Conservation (phyloP, 1,139 yeast genomes). For the Yamadazyma jaroonii region DNA sequence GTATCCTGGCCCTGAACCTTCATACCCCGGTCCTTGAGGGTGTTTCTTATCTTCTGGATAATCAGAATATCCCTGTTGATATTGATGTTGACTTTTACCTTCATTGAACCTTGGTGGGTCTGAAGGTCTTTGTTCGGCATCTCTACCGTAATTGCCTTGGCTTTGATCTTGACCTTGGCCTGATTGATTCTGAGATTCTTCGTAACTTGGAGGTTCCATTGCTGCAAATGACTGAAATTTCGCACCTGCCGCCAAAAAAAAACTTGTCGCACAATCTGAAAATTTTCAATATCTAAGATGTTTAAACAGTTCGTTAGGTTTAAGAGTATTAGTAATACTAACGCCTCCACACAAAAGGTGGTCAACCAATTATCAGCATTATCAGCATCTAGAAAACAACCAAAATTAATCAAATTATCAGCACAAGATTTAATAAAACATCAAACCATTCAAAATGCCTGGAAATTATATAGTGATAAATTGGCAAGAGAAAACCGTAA, state of each 20-base stretch:
- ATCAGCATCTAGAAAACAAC: constrained; percentile 86
- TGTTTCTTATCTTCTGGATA: constrained; percentile 2
- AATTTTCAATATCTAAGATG: not conserved
- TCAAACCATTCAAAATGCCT: constrained; percentile 78
- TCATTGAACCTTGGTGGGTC: not conserved
- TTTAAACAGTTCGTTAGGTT: constrained; percentile 29
- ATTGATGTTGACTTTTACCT: not conserved
- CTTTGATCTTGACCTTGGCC: not conserved
- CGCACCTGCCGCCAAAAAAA: not conserved
- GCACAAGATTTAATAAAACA: constrained; percentile 86
- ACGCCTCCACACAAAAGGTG: constrained; percentile 62
- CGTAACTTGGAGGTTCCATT: constrained; percentile 9
- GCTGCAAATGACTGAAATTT: constrained; percentile 2
- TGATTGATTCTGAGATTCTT: constrained; percentile 4
- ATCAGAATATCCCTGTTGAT: not conserved
- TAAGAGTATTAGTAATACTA: constrained; percentile 36
- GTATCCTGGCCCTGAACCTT: no score
- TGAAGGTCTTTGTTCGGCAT: not conserved
- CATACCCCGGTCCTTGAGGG: not conserved
- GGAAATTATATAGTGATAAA: constrained; percentile 63
- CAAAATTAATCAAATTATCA: constrained; percentile 70
- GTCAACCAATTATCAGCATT: constrained; percentile 79
- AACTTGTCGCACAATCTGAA: not conserved
- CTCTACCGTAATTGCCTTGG: not conserved
- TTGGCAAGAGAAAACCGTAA: constrained; percentile 39